phyloP scores from a whole-genome alignment of 2,329 filamentous ascomycete species.

The Fusarium paranaense region DNA sequence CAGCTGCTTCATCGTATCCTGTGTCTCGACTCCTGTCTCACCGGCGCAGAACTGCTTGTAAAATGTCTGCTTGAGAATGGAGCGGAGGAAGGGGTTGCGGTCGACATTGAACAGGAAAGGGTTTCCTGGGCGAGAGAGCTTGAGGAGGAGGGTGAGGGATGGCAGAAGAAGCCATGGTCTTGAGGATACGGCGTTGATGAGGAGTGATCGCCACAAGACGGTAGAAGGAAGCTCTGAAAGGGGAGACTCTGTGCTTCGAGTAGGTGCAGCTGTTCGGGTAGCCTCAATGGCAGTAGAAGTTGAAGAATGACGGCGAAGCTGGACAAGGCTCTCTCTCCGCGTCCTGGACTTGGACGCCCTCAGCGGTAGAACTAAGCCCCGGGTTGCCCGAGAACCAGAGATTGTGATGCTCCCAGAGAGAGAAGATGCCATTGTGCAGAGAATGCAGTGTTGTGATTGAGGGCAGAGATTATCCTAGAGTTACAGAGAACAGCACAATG shows the following conservation, averaged over 20 bases:
- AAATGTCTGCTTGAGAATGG: conserved; percentile 62
- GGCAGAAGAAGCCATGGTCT: conserved; percentile 54
- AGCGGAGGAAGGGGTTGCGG: conserved; percentile 60
- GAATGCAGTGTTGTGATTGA: not conserved
- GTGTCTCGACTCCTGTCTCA: conserved; percentile 59
- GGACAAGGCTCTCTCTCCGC: conserved; percentile 11
- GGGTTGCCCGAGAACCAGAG: conserved; percentile 21
- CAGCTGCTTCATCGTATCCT: conserved; percentile 55
- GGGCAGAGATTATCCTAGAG: not conserved
- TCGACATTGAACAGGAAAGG: conserved; percentile 58
- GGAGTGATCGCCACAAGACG: conserved; percentile 54
- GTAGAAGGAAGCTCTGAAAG: conserved; percentile 48
- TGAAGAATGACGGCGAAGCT: conserved; percentile 10
- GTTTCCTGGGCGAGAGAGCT: conserved; percentile 49
- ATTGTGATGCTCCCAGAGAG: conserved; percentile 22
- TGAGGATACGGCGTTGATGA: conserved; percentile 60
- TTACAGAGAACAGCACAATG: not conserved
- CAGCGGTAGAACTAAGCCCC: conserved; percentile 19
- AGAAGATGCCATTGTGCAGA: conserved; percentile 19
- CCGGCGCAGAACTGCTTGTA: conserved; percentile 69
- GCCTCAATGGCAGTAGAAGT: conserved; percentile 20
- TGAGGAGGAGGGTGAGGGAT: conserved; percentile 51
- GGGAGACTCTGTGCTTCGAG: conserved; percentile 26
- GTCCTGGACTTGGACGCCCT: not conserved
- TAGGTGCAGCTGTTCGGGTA: conserved; percentile 14